Base-by-base conservation (phyloP, 169 alveolate species). In the Plasmodium adleri region DNA sequence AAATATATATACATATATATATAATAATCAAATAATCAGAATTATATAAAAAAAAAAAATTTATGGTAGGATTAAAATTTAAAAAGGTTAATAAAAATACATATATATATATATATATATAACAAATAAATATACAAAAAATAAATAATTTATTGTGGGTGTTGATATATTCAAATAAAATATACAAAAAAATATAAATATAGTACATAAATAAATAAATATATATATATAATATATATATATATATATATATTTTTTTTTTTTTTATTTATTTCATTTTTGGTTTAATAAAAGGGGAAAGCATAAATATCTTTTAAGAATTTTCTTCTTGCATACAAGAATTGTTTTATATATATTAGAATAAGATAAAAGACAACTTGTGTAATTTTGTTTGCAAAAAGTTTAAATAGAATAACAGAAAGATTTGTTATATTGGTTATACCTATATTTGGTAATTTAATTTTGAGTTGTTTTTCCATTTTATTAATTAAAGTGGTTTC, bases 391-490 rank as follows among this genome's bases (percentile, higher is more conserved):
- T 56, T 52, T 24, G 70, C 12, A 17, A 83, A 1, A 58, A 67
- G 59, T 45, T 83, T 83, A 52, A 72, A 39, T 12, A 83, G n/a
- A 56, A 83, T 83, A 15, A 83, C 22, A 54, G 45, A 68, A 15
- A 83, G 70, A 68, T 83, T 83, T 32, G 70, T n/a, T 6, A 52
- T 8, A 56, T 83, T 83, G 52, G 45, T 28, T 24, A 83, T 17
- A 68, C 52, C 70, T 54, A 83, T 56, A 68, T 83, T 83, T 17
- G 91, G 91, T 54, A 83, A 54, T 15, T 70, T 64, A 39, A 68
- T 64, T 32, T 68, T 20, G 4, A 68, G 49, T 54, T 83, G 85
- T 49, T 68, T 67, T 49, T 68, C 72, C 10, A 50, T 68, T 17
- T 20, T 26, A 13, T 83, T 72, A 56, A 56, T 12, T 28, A 52